These are phyloP conservation scores for Henckelia pumila DNA, from an alignment of 257 asterid genomes.

Conservation along the genomic window DNA sequence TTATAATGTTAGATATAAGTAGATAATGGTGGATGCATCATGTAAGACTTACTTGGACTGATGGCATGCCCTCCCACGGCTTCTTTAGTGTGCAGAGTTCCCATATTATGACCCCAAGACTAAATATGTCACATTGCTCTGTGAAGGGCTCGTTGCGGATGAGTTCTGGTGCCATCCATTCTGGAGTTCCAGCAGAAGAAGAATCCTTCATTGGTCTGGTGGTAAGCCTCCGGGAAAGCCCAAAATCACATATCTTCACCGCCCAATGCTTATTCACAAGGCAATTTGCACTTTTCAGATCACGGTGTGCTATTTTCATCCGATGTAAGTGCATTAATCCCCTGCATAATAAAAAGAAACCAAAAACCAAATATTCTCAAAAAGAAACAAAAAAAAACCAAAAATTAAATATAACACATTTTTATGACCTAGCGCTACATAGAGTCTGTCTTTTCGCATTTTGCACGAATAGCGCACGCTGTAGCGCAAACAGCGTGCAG, in stretches of 20 bases:
- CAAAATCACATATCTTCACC: constrained; percentile 88
- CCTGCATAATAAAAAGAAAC: constrained; percentile 35
- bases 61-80: constrained; percentile 86
- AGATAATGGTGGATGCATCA: not conserved
- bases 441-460: too few relatives aligned
- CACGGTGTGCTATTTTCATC: constrained; percentile 87
- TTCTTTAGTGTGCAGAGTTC: constrained; percentile 79
- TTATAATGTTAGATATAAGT: too few relatives aligned
- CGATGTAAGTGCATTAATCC: constrained; percentile 82
- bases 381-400: too few relatives aligned
- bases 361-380: constrained; percentile 5
- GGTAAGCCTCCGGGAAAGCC: constrained; percentile 67
- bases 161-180: constrained; percentile 98
- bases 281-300: constrained; percentile 92
- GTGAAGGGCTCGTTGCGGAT: constrained; percentile 90
- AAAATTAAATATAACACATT: too few relatives aligned
- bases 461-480: too few relatives aligned
- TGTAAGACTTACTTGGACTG: constrained; percentile 53
- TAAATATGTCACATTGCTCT: constrained; percentile 78
- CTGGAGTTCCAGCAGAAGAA: constrained; percentile 91
- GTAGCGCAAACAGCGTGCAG: too few relatives aligned
- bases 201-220: constrained; percentile 53
- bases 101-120: constrained; percentile 92
- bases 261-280: constrained; percentile 86
- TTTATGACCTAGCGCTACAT: too few relatives aligned